phyloP scores from a whole-genome alignment of 768 basidiomycete genomes.

The Lepiota brunneoincarnata region DNA sequence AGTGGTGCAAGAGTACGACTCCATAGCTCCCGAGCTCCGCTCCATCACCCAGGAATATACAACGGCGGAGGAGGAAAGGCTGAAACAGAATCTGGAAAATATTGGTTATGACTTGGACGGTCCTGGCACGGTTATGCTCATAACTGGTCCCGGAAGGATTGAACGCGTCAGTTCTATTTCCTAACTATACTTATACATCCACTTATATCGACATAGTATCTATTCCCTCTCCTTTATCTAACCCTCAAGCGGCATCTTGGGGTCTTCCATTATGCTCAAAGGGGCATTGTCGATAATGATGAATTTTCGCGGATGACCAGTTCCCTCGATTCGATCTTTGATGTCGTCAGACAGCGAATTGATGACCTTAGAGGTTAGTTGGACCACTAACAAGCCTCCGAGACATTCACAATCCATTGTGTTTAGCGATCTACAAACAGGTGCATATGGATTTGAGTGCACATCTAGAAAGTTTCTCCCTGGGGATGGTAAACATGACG shows the following conservation, averaged over 20 bases:
- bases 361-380: too few species aligned
- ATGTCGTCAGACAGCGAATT: too few species aligned
- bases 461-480: too few species aligned
- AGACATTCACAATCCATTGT: too few species aligned
- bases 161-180: slow-evolving; percentile 15
- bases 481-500: too few species aligned
- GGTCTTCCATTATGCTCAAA: slow-evolving; percentile 26
- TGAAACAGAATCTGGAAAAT: slow-evolving; percentile 15
- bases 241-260: slow-evolving; percentile 17
- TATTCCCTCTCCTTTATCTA: slow-evolving; percentile 20
- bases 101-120: slow-evolving; percentile 17
- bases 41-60: slow-evolving; percentile 5
- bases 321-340: too few species aligned
- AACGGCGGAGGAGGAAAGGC: slow-evolving; percentile 12
- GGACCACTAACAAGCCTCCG: too few species aligned
- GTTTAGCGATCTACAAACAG: too few species aligned
- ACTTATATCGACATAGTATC: slow-evolving; percentile 14
- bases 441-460: too few species aligned
- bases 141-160: slow-evolving; percentile 16
- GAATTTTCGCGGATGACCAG: too few species aligned
- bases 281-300: too few species aligned
- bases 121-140: slow-evolving; percentile 14
- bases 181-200: not conserved
- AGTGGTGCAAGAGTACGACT: slow-evolving; percentile 1
- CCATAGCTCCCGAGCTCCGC: slow-evolving; percentile 6